Conservation (phyloP, 352 stramenopile genomes). For the Globisporangium recalcitrans region DNA sequence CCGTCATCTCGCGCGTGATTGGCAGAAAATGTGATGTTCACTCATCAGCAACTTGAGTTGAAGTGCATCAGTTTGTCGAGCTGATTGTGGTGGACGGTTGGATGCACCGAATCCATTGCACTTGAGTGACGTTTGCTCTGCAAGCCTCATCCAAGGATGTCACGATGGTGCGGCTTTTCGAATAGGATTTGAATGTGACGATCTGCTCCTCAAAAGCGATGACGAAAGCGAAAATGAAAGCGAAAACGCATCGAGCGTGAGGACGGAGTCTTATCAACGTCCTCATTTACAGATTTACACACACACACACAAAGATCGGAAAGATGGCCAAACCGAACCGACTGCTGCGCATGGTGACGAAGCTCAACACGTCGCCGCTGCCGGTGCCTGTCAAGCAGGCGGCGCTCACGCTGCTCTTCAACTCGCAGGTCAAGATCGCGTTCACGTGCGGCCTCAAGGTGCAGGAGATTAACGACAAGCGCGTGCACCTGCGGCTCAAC, state of each 20-base stretch:
- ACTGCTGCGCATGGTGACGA: slow-evolving; percentile 48
- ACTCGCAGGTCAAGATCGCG: slow-evolving; percentile 82
- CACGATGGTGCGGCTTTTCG: neutral
- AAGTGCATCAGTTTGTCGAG: neutral
- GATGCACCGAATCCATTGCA: neutral
- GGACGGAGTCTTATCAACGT: neutral
- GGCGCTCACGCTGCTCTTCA: slow-evolving; percentile 74
- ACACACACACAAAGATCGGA: neutral
- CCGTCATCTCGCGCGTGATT: neutral
- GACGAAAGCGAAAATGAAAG: neutral
- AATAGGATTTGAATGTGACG: neutral
- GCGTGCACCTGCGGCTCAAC: slow-evolving; percentile 53
- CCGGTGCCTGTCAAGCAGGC: slow-evolving; percentile 31
- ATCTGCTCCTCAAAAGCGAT: neutral
- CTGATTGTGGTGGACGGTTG: neutral
- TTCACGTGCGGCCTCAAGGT: slow-evolving; percentile 71
- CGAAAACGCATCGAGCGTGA: neutral
- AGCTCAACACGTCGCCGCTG: slow-evolving; percentile 41
- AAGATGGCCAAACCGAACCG: slow-evolving; percentile 38
- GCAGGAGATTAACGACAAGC: slow-evolving; percentile 41
- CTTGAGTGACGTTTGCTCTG: neutral
- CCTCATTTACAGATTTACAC: neutral
- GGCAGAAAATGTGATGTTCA: neutral
- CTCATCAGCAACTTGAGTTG: neutral
- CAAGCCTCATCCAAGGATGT: neutral